These are phyloP conservation scores for Colletotrichum sp. DNA, from an alignment of 2,329 filamentous ascomycete species.

Conservation along the genomic window DNA sequence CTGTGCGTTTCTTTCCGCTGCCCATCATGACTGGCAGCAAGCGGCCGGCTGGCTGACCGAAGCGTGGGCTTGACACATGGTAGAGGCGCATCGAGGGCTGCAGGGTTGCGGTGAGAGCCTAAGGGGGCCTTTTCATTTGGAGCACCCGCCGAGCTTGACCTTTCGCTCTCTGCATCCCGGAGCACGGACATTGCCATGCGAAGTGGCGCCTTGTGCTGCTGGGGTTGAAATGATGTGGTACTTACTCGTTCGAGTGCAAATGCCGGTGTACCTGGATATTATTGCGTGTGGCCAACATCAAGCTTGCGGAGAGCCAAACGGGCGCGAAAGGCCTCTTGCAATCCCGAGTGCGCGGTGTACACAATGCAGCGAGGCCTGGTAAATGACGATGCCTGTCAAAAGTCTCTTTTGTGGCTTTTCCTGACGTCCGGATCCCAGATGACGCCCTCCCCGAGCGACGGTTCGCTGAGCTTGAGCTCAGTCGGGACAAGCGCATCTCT, in stretches of 20 bases:
- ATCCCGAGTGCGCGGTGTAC: background rate
- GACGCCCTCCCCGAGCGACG: background rate
- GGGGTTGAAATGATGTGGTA: background rate
- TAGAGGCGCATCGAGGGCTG: conserved; percentile 6
- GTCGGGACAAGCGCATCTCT: background rate
- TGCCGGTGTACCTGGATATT: background rate
- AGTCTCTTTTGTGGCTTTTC: background rate
- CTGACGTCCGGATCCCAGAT: background rate
- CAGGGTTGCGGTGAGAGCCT: background rate
- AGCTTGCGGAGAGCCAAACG: background rate
- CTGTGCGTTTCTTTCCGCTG: conserved; percentile 4
- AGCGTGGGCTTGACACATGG: conserved; percentile 10
- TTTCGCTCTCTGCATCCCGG: background rate
- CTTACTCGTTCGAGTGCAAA: background rate
- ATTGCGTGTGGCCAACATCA: background rate
- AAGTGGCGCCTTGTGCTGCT: background rate
- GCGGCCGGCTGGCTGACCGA: background rate
- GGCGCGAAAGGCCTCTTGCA: background rate
- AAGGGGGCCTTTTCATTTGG: background rate
- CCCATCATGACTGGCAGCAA: background rate
- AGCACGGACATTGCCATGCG: background rate
- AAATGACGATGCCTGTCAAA: background rate
- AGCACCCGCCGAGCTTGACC: background rate
- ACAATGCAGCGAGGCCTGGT: background rate
- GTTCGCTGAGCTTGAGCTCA: background rate